Base-by-base conservation (phyloP, 495 filamentous ascomycete genomes). In the Friedmanniomyces endolithicus region DNA sequence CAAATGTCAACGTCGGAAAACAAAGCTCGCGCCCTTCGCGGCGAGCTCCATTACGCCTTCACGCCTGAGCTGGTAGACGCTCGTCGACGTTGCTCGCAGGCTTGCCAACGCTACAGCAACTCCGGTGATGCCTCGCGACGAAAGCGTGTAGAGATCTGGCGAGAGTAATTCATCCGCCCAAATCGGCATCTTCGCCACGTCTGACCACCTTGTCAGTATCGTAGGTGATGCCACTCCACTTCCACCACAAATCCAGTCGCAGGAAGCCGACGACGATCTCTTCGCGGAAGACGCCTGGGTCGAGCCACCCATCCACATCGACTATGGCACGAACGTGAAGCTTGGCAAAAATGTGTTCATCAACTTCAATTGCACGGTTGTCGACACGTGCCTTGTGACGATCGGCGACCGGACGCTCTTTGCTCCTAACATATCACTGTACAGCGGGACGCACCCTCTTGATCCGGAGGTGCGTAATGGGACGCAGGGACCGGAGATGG, bases 331-430 rank as follows among this genome's bases (percentile, higher is more conserved):
- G 61, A 88, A 94, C 54, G 68, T 90, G 44, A 74, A 73, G 49
- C 57, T 90, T 22, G 86, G 84, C 22, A 65, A 76, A 20, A 74
- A 75, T 27, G 83, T 86, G 16, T 95, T 81, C 65, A 73, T 94
- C 66, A 94, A 94, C 71, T 83, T 76, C 65, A 83, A 87, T 69
- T 78, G 75, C 53, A 81, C 79, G 3, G 81, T 88, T 61, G 67
- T 94, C 22, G 90, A 96, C 67, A 90, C 82, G 2, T 85, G 84
- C 65, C 61, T 76, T 23, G 82, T 95, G 48, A 83, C 78, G 7
- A 82, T 95, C 48, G 90, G 90, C 4, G 75, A 82, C 7, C 80
- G 89, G 23, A 90, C 87, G 1, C 70, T 95, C 20, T 72, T 94
- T 37, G 90, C 86, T 0, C 87, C 89, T 0, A 86, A 86, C 61